Evolutionary conservation across 352 stramenopile species (phyloP), one percentile per base, ranked within the genome.

Genomic region (Paralagenidium karlingii): DNA sequence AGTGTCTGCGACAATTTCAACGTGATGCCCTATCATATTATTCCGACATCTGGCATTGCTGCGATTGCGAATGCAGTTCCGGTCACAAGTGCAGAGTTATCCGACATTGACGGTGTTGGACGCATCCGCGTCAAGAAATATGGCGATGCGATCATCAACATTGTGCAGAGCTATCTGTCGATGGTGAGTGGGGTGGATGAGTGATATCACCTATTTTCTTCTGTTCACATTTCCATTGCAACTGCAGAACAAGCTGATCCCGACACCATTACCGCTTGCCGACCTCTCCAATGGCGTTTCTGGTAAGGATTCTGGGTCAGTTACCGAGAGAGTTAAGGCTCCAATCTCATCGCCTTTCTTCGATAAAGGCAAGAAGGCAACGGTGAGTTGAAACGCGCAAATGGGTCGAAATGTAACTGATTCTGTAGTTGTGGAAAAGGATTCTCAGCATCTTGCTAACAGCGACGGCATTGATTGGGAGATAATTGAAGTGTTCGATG

Each of bases 21-120:
- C 39, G 53, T 82, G 25, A 92, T 92, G 78, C 78, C 78, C 38
- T 92, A 92, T 37, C 78, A 92, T 24, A 92, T 92, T 38, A 51
- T 92, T 19, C 68, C 78, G 2, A 92, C 75, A 8, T 55, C 60
- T 7, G 78, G 78, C 29, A 92, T 92, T 37, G 75, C 65, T 13
- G 55, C 73, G 3, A 92, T 92, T 40, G 77, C 75, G 22, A 83
- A 85, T 44, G 67, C 70, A 8, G 73, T 83, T 9, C 78, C 78
- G 8, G 54, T 83, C 5, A 75, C 78, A 20, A 88, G 61, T 38
- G 64, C 73, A 0, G 78, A 92, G 30, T 49, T 92, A 3, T 66
- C 74, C 4, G 74, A 81, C 24, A 86, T 92, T 26, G 78, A 92
- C 34, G 78, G 78, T 30, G 61, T 92, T 10, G 78, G 78, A 31